Conservation (phyloP, 345 rosid genomes). For the Barbarea vulgaris region DNA sequence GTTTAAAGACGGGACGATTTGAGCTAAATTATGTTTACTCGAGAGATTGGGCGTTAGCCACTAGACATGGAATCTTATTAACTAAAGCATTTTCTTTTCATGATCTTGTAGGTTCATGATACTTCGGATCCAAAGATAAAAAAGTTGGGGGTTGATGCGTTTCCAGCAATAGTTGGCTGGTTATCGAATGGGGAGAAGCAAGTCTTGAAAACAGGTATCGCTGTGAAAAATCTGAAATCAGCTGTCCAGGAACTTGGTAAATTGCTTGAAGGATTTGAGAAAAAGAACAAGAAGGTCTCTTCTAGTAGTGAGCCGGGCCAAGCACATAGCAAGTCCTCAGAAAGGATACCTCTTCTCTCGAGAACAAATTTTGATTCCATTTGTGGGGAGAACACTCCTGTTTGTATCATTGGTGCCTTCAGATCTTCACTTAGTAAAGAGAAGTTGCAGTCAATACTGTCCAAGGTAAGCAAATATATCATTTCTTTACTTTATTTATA, state of each 20-base stretch:
- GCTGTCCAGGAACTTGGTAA: conserved; percentile 65
- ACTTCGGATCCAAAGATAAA: conserved; percentile 52
- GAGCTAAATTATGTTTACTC: not conserved
- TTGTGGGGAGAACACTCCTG: conserved; percentile 72
- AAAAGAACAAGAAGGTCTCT: conserved; percentile 65
- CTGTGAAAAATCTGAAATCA: conserved; percentile 74
- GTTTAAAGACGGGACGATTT: not conserved
- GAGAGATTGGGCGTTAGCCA: not conserved
- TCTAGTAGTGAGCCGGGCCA: conserved; percentile 47
- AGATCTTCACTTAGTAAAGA: conserved; percentile 64
- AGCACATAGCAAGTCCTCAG: conserved; percentile 42
- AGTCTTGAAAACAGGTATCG: conserved; percentile 62
- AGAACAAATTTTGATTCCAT: conserved; percentile 55
- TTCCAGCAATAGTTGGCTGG: conserved; percentile 93
- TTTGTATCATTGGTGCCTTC: conserved; percentile 83
- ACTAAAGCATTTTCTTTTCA: conserved; percentile 10
- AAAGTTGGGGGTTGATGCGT: conserved; percentile 66
- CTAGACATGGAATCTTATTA: not conserved
- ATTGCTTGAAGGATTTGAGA: conserved; percentile 71
- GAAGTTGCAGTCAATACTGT: conserved; percentile 59
- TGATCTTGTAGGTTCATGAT: conserved; percentile 62
- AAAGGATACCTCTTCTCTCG: conserved; percentile 55
- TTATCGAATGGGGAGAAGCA: conserved; percentile 79
- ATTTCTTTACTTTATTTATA: not conserved
- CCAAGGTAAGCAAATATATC: conserved; percentile 48